Evolutionary conservation across 768 basidiomycete species (phyloP).

Genomic region (Boletus coccyginus): DNA sequence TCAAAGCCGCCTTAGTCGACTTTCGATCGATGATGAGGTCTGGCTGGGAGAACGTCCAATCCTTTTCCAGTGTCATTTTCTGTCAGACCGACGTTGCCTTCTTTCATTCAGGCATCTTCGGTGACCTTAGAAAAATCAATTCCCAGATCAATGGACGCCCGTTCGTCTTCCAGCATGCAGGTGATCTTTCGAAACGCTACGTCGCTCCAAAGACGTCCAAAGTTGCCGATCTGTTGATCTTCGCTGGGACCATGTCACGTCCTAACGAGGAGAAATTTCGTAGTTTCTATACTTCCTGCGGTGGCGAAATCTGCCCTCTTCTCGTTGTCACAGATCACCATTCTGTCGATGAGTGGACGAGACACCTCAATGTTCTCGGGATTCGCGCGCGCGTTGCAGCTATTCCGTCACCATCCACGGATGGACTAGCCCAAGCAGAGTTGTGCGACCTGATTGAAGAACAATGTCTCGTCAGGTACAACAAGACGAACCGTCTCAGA

Average conservation of each 20-base stretch:
- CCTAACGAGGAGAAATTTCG: constrained; percentile 8
- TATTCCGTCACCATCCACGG: not conserved
- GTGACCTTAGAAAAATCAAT: constrained; percentile 14
- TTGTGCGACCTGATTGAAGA: constrained; percentile 18
- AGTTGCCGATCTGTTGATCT: constrained; percentile 25
- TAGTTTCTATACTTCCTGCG: constrained; percentile 16
- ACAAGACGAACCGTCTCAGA: constrained; percentile 11
- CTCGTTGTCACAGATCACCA: constrained; percentile 16
- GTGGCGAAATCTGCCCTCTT: constrained; percentile 26
- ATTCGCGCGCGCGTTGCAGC: constrained; percentile 14
- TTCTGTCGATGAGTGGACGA: constrained; percentile 11
- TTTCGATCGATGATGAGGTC: constrained; percentile 26
- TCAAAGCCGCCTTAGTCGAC: constrained; percentile 27
- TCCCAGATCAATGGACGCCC: constrained; percentile 24
- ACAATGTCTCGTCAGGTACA: constrained; percentile 22
- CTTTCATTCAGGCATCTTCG: constrained; percentile 14
- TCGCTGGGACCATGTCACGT: constrained; percentile 11
- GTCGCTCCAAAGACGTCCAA: constrained; percentile 18
- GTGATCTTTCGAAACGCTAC: constrained; percentile 14
- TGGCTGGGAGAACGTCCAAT: constrained; percentile 23
- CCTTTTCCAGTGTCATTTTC: constrained; percentile 18
- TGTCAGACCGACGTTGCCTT: constrained; percentile 13
- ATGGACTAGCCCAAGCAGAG: not conserved
- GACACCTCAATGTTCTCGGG: constrained; percentile 5
- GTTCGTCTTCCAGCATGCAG: constrained; percentile 21